Conservation (phyloP, 768 basidiomycete species). For the Leucogyrophana mollusca region DNA sequence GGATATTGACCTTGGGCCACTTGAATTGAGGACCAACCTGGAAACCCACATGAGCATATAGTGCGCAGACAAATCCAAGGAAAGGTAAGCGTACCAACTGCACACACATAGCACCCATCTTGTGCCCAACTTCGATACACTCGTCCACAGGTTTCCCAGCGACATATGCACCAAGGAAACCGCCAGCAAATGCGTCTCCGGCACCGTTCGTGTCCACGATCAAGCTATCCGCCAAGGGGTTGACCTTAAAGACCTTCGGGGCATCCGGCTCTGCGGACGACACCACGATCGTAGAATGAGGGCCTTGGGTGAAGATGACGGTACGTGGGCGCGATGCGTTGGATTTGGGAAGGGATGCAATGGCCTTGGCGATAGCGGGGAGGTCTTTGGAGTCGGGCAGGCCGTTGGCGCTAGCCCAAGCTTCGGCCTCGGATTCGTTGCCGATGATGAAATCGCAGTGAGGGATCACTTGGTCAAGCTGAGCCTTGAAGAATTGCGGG, state of each 20-base stretch:
- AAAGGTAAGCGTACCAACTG: slow-evolving; percentile 53
- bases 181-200: slow-evolving; percentile 96
- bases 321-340: slow-evolving; percentile 75
- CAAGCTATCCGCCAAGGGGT: slow-evolving; percentile 51
- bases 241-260: slow-evolving; percentile 58
- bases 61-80: not conserved
- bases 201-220: slow-evolving; percentile 99
- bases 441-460: slow-evolving; percentile 90
- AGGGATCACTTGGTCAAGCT: slow-evolving; percentile 78
- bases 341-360: slow-evolving; percentile 75
- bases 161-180: slow-evolving; percentile 85
- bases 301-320: slow-evolving; percentile 91
- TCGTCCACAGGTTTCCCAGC: slow-evolving; percentile 77
- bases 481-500: slow-evolving; percentile 83
- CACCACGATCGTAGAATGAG: slow-evolving; percentile 76
- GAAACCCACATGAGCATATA: not conserved
- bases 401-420: slow-evolving; percentile 77
- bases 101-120: slow-evolving; percentile 82
- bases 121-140: slow-evolving; percentile 82
- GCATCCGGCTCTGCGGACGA: slow-evolving; percentile 52
- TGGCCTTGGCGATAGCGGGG: slow-evolving; percentile 62
- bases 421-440: slow-evolving; percentile 93
- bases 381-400: slow-evolving; percentile 67
- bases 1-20: slow-evolving; percentile 54
- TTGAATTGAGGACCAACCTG: slow-evolving; percentile 57